Percentiles rank a stretch among this genome's conserved stretches.
phyloP scores from a whole-genome alignment of 805 yeast species.

The Wickerhamia fluorescens region DNA sequence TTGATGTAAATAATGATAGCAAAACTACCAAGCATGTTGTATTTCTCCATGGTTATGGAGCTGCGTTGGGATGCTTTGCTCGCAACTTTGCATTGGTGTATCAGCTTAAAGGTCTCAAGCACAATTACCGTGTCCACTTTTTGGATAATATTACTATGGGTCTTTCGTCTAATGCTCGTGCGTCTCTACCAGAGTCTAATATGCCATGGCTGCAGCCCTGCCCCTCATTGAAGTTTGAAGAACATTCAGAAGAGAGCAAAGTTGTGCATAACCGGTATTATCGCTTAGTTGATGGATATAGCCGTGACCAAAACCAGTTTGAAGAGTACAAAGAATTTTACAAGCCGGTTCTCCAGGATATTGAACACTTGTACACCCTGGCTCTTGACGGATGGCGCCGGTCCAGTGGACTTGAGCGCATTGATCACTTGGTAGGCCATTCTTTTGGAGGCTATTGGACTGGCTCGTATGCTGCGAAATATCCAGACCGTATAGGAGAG shows the following conservation, averaged over 20 bases:
- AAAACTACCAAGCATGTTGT: constrained; percentile 33
- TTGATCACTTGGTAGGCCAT: constrained; percentile 64
- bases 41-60: constrained; percentile 53
- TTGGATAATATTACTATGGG: constrained; percentile 47
- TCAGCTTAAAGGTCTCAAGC: constrained; percentile 18
- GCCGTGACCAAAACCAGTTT: constrained; percentile 19
- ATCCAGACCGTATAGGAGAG: constrained; percentile 48
- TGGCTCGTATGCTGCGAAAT: constrained; percentile 51
- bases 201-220: constrained; percentile 14
- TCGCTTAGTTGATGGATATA: constrained; percentile 30
- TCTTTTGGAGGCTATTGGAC: constrained; percentile 76
- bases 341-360: constrained; percentile 30
- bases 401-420: constrained; percentile 39
- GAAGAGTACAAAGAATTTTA: constrained; percentile 27
- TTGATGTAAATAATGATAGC: constrained; percentile 22
- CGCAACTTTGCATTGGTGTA: constrained; percentile 41
- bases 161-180: constrained; percentile 41
- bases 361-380: constrained; percentile 51
- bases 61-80: constrained; percentile 50
- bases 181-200: constrained; percentile 13
- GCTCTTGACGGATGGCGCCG: constrained; percentile 63
- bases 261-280: constrained; percentile 30
- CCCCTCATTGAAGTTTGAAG: constrained; percentile 20
- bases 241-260: constrained; percentile 17
- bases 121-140: constrained; percentile 41